Percentiles rank a stretch among this genome's conserved stretches.
These are phyloP conservation scores for Allium fistulosum DNA, from an alignment of 106 monocot species.

Conservation along the genomic window DNA sequence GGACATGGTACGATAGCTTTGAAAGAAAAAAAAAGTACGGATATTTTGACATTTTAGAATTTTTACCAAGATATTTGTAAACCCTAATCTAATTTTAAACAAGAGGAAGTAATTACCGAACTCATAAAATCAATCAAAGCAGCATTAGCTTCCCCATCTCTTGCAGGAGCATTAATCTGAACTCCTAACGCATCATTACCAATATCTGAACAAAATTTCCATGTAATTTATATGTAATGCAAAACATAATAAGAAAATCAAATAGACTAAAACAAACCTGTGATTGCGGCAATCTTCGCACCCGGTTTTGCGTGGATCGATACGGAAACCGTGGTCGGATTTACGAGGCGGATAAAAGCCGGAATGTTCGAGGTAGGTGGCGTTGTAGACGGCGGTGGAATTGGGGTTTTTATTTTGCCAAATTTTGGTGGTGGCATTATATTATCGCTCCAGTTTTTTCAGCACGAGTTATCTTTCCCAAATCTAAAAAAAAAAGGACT, in stretches of 20 bases:
- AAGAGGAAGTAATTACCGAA: slow-evolving; percentile 27
- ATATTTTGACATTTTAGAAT: too few species aligned
- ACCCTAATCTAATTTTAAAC: too few species aligned
- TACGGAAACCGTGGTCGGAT: slow-evolving; percentile 67
- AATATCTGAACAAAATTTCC: slow-evolving; percentile 34
- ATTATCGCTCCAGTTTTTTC: too few species aligned
- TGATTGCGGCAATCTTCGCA: slow-evolving; percentile 82
- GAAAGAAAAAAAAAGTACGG: too few species aligned
- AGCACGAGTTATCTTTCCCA: too few species aligned
- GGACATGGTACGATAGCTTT: too few species aligned
- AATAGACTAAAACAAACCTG: slow-evolving; percentile 32
- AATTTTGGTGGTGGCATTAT: slow-evolving; percentile 25
- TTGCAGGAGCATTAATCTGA: slow-evolving; percentile 90
- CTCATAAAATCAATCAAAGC: slow-evolving; percentile 76
- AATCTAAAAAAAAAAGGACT: too few species aligned
- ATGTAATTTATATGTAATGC: too few species aligned
- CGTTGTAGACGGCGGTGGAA: slow-evolving; percentile 2
- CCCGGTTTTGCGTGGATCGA: slow-evolving; percentile 89
- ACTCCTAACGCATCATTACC: slow-evolving; percentile 75
- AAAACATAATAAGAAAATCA: background rate
- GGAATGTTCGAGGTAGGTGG: slow-evolving; percentile 26
- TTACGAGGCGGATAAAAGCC: slow-evolving; percentile 54
- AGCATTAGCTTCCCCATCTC: slow-evolving; percentile 90
- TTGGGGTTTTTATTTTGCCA: slow-evolving; percentile 41
- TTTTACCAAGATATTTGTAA: too few species aligned